Evolutionary conservation across 306 rosid species (phyloP).

Genomic region (Cotoneaster glaucophyllus): DNA sequence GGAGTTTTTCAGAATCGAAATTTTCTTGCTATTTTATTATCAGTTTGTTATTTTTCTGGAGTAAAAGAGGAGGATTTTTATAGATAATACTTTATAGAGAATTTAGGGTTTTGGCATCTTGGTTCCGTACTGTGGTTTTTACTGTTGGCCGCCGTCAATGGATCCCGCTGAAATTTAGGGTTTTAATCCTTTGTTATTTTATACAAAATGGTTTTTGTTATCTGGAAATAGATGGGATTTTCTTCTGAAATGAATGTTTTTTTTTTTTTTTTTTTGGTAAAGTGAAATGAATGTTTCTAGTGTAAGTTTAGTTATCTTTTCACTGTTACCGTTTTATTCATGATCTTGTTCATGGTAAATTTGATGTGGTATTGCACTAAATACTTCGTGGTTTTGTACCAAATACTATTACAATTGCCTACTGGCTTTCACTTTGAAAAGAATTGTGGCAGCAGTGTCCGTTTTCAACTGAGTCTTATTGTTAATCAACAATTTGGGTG

Average conservation of each 20-base stretch:
- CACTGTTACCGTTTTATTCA: neutral
- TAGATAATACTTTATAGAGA: neutral
- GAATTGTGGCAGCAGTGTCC: neutral
- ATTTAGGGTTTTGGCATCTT: slow-evolving; percentile 15
- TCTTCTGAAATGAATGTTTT: neutral
- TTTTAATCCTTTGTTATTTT: neutral
- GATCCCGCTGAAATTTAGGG: neutral
- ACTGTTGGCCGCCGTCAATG: neutral
- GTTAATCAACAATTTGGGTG: neutral
- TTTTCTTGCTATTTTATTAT: neutral
- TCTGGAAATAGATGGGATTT: neutral
- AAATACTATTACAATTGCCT: neutral
- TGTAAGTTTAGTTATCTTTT: neutral
- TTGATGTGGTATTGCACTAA: neutral
- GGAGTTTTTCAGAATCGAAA: neutral
- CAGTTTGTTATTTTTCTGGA: neutral
- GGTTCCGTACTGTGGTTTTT: neutral
- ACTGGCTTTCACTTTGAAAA: neutral
- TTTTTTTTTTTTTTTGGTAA: too few species aligned
- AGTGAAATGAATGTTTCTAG: neutral
- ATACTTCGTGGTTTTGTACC: neutral
- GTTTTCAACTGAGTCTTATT: neutral
- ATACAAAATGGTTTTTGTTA: neutral
- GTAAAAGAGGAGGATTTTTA: neutral
- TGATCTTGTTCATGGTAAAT: neutral